Evolutionary conservation across 768 basidiomycete species (phyloP), one percentile per base, ranked within the genome.

Genomic region (Daedaleopsis nitida): DNA sequence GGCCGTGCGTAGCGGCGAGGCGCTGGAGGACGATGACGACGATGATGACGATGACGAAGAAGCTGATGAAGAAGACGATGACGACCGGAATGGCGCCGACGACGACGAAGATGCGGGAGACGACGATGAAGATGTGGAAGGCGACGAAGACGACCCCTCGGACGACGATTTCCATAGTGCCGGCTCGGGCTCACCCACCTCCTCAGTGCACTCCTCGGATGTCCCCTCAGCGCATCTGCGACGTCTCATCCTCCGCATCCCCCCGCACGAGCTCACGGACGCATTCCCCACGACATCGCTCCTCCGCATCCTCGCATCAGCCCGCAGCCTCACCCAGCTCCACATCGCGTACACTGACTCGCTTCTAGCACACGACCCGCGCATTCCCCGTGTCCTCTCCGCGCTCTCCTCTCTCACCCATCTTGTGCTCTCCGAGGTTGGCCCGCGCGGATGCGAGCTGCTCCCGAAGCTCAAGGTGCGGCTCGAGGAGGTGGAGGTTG

Each of bases 301-400:
- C 48, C 16, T 38, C 39, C 42, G 14, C 32, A 51, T 56, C 14
- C 59, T 60, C 32, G 5, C 49, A 14, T 24, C 35, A 55, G 21
- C 53, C 27, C 5, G 44, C 43, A 38, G 51, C 24, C 50, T 62
- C 55, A 52, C 55, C 35, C 60, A 62, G 45, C 60, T 62, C 23
- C 44, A 17, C 50, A 37, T 62, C 50, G 16, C 37, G 7, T 50
- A 62, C 37, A 35, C 45, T 44, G 60, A 62, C 10, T 12, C 55
- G 13, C 55, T 62, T 1, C 51, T 62, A 39, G 55, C 60, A 9
- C 60, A 48, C 43, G 50, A 57, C 51, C 43, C 51, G 2, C 13
- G 44, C 43, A 44, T 62, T 35, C 21, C 43, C 1, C 50, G 35
- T 23, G 51, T 55, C 1, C 43, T 62, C 44, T 55, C 44, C 3